Evolutionary conservation across 805 yeast genomes (phyloP).

Genomic region (Schwanniomyces polymorphus): DNA sequence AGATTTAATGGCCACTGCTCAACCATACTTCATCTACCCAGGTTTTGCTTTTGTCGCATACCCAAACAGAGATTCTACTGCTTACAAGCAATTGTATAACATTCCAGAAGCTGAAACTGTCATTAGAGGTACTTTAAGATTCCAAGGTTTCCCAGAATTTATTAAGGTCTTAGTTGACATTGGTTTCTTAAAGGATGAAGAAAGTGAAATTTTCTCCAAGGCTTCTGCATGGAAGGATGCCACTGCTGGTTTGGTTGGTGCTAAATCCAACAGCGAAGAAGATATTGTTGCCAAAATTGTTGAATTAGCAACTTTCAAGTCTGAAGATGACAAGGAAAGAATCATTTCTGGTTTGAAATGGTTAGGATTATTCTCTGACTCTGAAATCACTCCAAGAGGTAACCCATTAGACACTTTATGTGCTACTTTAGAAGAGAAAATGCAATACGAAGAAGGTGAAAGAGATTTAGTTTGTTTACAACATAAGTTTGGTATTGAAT

Average conservation of each 20-base stretch:
- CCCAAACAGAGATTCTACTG: conserved; percentile 97
- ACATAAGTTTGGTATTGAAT: conserved; percentile 96
- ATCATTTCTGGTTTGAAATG: conserved; percentile 87
- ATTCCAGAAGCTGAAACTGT: conserved; percentile 98
- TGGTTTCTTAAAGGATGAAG: conserved; percentile 85
- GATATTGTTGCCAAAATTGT: conserved; percentile 78
- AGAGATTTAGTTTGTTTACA: conserved; percentile 93
- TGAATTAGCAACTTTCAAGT: conserved; percentile 76
- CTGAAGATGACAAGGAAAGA: conserved; percentile 79
- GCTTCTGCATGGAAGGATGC: conserved; percentile 86
- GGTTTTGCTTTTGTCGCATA: conserved; percentile 93
- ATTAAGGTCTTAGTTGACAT: conserved; percentile 92
- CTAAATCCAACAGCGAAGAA: conserved; percentile 64
- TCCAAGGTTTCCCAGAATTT: conserved; percentile 98
- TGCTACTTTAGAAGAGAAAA: conserved; percentile 90
- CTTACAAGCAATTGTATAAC: conserved; percentile 84
- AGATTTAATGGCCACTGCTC: conserved; percentile 92
- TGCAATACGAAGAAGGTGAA: conserved; percentile 96
- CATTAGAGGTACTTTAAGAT: conserved; percentile 95
- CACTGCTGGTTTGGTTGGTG: conserved; percentile 70
- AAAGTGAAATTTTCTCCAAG: conserved; percentile 55
- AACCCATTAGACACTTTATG: conserved; percentile 95
- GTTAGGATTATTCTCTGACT: conserved; percentile 88
- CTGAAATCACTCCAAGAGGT: conserved; percentile 79
- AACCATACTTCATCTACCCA: conserved; percentile 93